phyloP scores from a whole-genome alignment of 1,284 basidiomycete genomes.

The Leccinum pachyderme region DNA sequence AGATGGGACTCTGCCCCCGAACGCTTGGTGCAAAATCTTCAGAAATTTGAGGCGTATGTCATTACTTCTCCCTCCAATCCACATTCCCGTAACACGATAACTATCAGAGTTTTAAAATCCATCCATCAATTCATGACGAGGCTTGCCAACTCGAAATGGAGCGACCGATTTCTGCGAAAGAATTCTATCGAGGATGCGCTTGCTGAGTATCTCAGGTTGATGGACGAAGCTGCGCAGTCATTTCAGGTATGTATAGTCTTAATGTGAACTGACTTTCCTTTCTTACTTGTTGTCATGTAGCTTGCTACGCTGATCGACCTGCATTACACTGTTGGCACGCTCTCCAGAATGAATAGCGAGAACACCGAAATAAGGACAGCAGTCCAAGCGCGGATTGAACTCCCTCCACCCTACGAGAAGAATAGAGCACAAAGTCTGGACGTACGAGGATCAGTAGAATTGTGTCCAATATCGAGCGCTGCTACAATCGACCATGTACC shows the following conservation, averaged over 20 bases:
- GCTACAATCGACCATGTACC: slow-evolving; percentile 4
- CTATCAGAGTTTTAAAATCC: slow-evolving; percentile 36
- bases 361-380: not conserved
- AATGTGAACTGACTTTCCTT: not conserved
- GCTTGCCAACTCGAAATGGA: slow-evolving; percentile 42
- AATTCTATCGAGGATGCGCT: slow-evolving; percentile 40
- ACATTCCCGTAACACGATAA: not conserved
- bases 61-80: not conserved
- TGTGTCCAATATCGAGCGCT: not conserved
- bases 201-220: slow-evolving; percentile 31
- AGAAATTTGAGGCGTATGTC: slow-evolving; percentile 43
- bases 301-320: slow-evolving; percentile 50
- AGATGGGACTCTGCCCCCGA: slow-evolving; percentile 45
- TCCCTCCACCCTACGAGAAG: slow-evolving; percentile 24
- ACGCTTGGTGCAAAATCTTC: slow-evolving; percentile 42
- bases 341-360: slow-evolving; percentile 11
- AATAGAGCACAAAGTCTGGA: not conserved
- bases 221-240: slow-evolving; percentile 46
- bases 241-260: slow-evolving; percentile 41
- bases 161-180: slow-evolving; percentile 40
- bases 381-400: slow-evolving; percentile 2
- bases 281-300: slow-evolving; percentile 24
- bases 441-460: not conserved
- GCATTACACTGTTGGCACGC: slow-evolving; percentile 40
- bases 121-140: slow-evolving; percentile 42